Conservation (phyloP, 169 alveolate species). For the Cryptosporidium ryanae region DNA sequence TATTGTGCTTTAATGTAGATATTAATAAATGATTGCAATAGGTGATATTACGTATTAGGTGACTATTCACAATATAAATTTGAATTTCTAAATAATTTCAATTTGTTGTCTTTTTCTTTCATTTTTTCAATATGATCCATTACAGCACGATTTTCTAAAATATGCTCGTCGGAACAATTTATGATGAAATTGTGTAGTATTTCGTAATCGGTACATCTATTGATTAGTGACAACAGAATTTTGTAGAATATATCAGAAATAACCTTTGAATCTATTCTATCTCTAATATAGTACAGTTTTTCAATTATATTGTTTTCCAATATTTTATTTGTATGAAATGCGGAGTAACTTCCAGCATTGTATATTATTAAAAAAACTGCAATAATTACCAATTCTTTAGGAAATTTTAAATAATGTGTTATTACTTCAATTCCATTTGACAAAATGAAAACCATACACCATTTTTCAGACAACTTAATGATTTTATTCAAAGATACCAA, state of each 20-base stretch:
- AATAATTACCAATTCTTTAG: conserved; percentile 11
- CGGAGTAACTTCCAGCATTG: conserved; percentile 37
- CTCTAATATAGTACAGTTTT: conserved; percentile 23
- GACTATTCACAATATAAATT: too few relatives aligned
- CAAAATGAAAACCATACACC: conserved; percentile 36
- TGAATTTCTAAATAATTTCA: too few relatives aligned
- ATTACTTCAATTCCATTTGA: conserved; percentile 44
- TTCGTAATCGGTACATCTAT: conserved; percentile 55
- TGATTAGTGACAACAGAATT: conserved; percentile 20
- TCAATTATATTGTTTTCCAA: conserved; percentile 22
- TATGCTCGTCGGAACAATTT: conserved; percentile 31
- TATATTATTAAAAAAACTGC: conserved; percentile 14
- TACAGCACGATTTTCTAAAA: background rate
- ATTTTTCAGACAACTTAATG: conserved; percentile 35
- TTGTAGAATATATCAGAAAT: background rate
- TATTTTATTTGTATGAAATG: conserved; percentile 59
- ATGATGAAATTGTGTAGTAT: conserved; percentile 12
- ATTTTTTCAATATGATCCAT: background rate
- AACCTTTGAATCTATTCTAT: conserved; percentile 7
- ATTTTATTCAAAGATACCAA: conserved; percentile 22
- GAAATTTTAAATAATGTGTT: conserved; percentile 13
- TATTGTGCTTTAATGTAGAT: too few relatives aligned
- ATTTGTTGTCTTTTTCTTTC: background rate
- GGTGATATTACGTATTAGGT: too few relatives aligned
- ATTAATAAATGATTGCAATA: too few relatives aligned